phyloP scores from a whole-genome alignment of 192 early-diverging fungal species.

The Backusella liffmaniae region DNA sequence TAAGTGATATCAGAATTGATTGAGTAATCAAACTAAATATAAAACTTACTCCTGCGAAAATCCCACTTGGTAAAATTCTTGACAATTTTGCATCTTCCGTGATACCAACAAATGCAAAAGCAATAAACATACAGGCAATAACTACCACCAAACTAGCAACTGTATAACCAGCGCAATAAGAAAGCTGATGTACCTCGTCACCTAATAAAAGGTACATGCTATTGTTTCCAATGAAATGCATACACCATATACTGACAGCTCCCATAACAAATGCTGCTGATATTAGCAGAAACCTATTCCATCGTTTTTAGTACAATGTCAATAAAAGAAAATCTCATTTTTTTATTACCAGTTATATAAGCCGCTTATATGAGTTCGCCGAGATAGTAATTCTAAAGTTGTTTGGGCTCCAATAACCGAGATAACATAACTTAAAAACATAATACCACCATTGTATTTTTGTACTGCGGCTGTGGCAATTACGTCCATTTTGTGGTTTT shows the following conservation, averaged over 20 bases:
- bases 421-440: constrained; percentile 34
- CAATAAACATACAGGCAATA: constrained; percentile 29
- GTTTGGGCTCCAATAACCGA: constrained; percentile 41
- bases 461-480: constrained; percentile 9
- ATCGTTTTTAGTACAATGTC: background rate
- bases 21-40: background rate
- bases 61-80: constrained; percentile 37
- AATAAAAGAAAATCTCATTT: background rate
- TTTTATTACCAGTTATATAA: constrained; percentile 30
- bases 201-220: constrained; percentile 21
- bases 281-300: constrained; percentile 31
- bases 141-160: constrained; percentile 32
- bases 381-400: constrained; percentile 37
- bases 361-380: constrained; percentile 35
- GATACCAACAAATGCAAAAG: constrained; percentile 34
- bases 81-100: constrained; percentile 31
- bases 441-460: constrained; percentile 26
- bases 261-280: constrained; percentile 40
- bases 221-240: constrained; percentile 46
- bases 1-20: background rate
- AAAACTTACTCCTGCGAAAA: constrained; percentile 32
- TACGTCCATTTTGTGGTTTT: background rate
- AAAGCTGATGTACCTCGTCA: constrained; percentile 17
- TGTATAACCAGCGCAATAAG: constrained; percentile 33
- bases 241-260: constrained; percentile 43